Evolutionary conservation across 2,329 filamentous ascomycete genomes (phyloP), one percentile per base, ranked within the genome.

Genomic region (Emergomyces africanus): DNA sequence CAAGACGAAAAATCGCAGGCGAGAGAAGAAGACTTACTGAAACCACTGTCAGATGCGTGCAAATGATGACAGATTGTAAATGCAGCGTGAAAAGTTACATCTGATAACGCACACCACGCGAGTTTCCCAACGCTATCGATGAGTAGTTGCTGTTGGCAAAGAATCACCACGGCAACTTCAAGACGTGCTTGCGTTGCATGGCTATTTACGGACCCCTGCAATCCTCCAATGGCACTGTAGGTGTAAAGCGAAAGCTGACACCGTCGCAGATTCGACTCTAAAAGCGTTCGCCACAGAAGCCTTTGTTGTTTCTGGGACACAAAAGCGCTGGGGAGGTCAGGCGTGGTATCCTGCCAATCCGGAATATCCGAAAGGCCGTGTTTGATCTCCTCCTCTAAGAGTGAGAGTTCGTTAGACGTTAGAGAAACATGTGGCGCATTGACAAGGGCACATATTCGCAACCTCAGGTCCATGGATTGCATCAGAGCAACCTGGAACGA

Each of bases 171-270:
- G 2, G 72, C 73, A 0, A 68, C 65, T 59, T 75, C 73, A 15
- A 75, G 57, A 15, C 72, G 68, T 28, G 69, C 64, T 30, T 72
- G 67, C 8, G 68, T 68, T 0, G 72, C 74, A 5, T 71, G 67
- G 1, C 66, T 65, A 57, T 73, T 74, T 1, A 73, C 61, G 1
- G 68, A 61, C 30, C 71, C 70, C 14, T 63, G 61, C 1, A 64
- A 60, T 1, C 70, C 68, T 44, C 72, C 71, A 28, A 74, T 69
- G 15, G 70, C 70, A 57, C 72, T 74, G 6, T 71, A 71, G 0
- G 72, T 73, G 61, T 75, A 72, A 5, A 74, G 64, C 0, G 72
- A 73, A n/a, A 75, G 61, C 25, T 74, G 66, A 9, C 65, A 68
- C 5, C 73, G 72, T 5, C 68, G 67, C 15, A 75, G 60, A 57